Evolutionary conservation across 345 rosid genomes (phyloP).

Genomic region (Populus euphratica): DNA sequence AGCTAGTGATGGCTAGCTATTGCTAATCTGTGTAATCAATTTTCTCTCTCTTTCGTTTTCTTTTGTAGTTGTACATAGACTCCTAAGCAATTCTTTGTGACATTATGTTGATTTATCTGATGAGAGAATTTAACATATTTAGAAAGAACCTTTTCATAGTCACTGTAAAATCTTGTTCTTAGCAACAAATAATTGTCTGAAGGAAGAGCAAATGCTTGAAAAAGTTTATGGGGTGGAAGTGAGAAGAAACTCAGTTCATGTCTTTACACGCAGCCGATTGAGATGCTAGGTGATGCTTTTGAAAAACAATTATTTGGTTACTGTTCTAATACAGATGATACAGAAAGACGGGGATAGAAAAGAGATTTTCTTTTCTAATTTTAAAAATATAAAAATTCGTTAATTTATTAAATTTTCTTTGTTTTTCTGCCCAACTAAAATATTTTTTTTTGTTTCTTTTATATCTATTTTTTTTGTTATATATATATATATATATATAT

Average conservation of each 20-base stretch:
- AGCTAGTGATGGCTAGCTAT: slow-evolving; percentile 8
- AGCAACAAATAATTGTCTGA: background rate
- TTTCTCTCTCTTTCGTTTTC: background rate
- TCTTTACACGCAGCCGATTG: no score
- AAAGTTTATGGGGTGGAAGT: background rate
- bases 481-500: no score
- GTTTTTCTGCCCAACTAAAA: no score
- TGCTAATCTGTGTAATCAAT: background rate
- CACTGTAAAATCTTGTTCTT: background rate
- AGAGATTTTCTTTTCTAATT: no score
- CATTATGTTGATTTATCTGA: background rate
- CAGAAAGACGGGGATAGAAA: no score
- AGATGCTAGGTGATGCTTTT: background rate
- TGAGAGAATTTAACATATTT: background rate
- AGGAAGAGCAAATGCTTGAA: background rate
- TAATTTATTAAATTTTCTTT: no score
- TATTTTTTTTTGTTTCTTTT: no score
- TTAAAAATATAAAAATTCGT: no score
- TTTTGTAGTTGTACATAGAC: background rate
- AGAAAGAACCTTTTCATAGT: background rate
- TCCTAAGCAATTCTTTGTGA: background rate
- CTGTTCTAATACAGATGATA: no score
- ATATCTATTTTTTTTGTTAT: no score
- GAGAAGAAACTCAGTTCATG: background rate
- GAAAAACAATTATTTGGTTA: background rate